Conservation (phyloP, 2,329 filamentous ascomycete genomes). For the Aspergillaceae sp. region DNA sequence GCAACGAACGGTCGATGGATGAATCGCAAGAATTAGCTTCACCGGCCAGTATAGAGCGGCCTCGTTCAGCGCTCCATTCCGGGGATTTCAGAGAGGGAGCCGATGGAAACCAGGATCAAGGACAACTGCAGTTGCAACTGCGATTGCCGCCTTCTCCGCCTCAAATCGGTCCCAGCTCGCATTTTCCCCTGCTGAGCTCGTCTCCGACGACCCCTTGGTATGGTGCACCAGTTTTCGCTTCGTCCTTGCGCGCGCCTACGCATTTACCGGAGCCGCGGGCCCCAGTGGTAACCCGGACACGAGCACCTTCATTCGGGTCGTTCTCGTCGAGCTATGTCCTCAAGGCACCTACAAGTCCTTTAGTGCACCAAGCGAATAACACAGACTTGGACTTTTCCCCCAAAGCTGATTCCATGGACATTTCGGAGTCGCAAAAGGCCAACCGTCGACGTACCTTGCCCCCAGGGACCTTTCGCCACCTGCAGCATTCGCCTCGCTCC, state of each 20-base stretch:
- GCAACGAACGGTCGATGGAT: slow-evolving; percentile 21
- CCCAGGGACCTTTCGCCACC: slow-evolving; percentile 48
- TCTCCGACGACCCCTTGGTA: slow-evolving; percentile 54
- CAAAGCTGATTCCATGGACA: slow-evolving; percentile 45
- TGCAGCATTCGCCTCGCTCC: slow-evolving; percentile 37
- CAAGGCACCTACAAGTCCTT: slow-evolving; percentile 80
- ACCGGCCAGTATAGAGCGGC: slow-evolving; percentile 65
- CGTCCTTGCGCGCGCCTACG: slow-evolving; percentile 9
- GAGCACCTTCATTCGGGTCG: slow-evolving; percentile 58
- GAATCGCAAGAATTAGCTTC: slow-evolving; percentile 40
- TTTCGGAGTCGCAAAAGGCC: slow-evolving; percentile 37
- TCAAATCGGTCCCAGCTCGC: slow-evolving; percentile 6
- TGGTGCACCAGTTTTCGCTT: slow-evolving; percentile 19
- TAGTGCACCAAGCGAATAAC: slow-evolving; percentile 82
- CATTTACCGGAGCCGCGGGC: slow-evolving; percentile 9
- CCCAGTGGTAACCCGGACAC: slow-evolving; percentile 25
- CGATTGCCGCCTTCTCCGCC: slow-evolving; percentile 17
- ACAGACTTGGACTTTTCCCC: slow-evolving; percentile 61
- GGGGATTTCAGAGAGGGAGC: slow-evolving; percentile 51
- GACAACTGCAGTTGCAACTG: slow-evolving; percentile 21
- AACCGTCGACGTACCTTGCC: slow-evolving; percentile 65
- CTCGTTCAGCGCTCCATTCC: slow-evolving; percentile 62
- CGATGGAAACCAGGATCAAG: slow-evolving; percentile 12
- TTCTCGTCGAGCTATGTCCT: slow-evolving; percentile 73
- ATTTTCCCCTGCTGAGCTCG: slow-evolving; percentile 27